Evolutionary conservation across 1,139 yeast species (phyloP).

Genomic region (Suhomyces wounanorum): DNA sequence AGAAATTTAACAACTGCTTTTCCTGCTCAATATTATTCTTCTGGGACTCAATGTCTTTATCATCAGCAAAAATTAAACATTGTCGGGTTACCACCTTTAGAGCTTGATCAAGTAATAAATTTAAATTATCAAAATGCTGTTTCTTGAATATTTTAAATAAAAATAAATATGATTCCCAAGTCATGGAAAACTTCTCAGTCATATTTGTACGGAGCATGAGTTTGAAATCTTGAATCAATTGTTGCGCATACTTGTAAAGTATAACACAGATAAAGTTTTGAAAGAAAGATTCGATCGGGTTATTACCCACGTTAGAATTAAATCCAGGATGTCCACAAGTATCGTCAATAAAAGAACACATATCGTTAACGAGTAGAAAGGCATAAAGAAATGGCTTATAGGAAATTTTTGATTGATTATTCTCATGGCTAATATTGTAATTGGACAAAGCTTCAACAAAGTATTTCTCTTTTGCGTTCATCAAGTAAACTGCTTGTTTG

Average conservation of each 20-base stretch:
- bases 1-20: not conserved
- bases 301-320: constrained; percentile 23
- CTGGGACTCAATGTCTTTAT: constrained; percentile 5
- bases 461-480: constrained; percentile 1
- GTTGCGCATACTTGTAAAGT: constrained; percentile 22
- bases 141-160: constrained; percentile 16
- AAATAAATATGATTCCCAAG: constrained; percentile 14
- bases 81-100: constrained; percentile 11
- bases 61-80: constrained; percentile 4
- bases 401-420: not conserved
- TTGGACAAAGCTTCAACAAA: constrained; percentile 1
- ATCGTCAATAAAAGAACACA: constrained; percentile 12
- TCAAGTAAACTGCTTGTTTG: constrained; percentile 4
- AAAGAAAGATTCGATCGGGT: constrained; percentile 9
- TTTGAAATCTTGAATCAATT: constrained; percentile 16
- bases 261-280: constrained; percentile 26
- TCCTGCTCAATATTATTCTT: constrained; percentile 1
- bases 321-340: constrained; percentile 32
- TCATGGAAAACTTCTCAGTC: constrained; percentile 1
- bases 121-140: constrained; percentile 14
- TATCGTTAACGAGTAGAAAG: constrained; percentile 29
- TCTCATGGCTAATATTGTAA: constrained; percentile 1
- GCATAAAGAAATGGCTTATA: constrained; percentile 25
- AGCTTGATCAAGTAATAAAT: constrained; percentile 13
- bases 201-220: not conserved